Conservation (phyloP, 2,329 filamentous ascomycete species). For the Fusarium succisae region DNA sequence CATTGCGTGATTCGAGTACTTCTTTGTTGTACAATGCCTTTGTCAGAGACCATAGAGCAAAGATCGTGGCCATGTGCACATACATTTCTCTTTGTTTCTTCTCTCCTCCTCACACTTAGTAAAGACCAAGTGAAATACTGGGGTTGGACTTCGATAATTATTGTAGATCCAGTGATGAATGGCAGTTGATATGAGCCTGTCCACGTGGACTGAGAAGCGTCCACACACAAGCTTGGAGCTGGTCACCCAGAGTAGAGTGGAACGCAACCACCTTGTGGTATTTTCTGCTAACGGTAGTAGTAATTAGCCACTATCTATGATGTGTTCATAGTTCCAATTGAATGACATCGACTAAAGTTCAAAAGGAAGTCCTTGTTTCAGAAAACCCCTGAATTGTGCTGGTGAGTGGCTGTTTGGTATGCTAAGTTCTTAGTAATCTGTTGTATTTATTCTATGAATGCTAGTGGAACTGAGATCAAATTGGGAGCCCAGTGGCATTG, state of each 20-base stretch:
- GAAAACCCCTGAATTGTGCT: not conserved
- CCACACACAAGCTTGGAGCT: not conserved
- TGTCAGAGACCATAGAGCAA: not conserved
- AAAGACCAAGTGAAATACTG: not conserved
- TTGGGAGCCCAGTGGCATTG: fast-evolving
- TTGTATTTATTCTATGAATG: not conserved
- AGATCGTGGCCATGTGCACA: not conserved
- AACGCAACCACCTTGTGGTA: not conserved
- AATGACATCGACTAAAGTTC: not conserved
- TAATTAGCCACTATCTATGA: fast-evolving
- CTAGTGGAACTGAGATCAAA: too few relatives aligned
- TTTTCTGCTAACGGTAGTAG: not conserved
- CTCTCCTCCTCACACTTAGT: not conserved
- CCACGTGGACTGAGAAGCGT: not conserved
- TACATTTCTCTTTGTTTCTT: not conserved
- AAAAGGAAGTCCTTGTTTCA: not conserved
- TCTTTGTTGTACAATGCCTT: not conserved
- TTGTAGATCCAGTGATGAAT: fast-evolving
- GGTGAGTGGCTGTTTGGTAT: not conserved
- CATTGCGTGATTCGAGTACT: not conserved
- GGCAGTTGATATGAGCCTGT: not conserved
- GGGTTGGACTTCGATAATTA: not conserved
- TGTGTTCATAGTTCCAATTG: fast-evolving
- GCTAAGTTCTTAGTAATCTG: not conserved
- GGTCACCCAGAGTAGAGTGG: not conserved